Conservation (phyloP, 2,329 filamentous ascomycete genomes). For the Pyricularia pennisetigena region DNA sequence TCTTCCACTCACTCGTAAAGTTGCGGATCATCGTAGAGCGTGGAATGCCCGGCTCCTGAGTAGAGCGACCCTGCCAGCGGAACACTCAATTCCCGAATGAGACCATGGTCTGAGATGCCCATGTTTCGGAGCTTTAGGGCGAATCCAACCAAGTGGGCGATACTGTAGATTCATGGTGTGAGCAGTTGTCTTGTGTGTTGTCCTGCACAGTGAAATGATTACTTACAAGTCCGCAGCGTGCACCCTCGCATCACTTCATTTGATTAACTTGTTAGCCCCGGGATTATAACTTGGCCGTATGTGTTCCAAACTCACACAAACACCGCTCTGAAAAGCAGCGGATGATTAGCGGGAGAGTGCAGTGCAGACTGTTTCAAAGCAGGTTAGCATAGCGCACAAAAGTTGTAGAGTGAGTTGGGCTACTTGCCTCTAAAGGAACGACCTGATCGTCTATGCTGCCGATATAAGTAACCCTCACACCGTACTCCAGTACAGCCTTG, state of each 20-base stretch:
- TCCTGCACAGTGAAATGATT: not conserved
- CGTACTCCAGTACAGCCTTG: slow-evolving; percentile 63
- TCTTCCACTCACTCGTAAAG: slow-evolving; percentile 61
- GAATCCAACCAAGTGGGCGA: slow-evolving; percentile 87
- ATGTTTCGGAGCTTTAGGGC: slow-evolving; percentile 89
- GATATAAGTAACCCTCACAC: slow-evolving; percentile 75
- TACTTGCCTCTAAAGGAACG: slow-evolving; percentile 72
- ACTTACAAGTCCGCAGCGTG: slow-evolving; percentile 81
- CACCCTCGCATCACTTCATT: slow-evolving; percentile 59
- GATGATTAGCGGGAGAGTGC: slow-evolving; percentile 77
- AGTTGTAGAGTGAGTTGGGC: not conserved
- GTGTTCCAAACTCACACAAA: slow-evolving; percentile 39
- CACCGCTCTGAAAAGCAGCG: slow-evolving; percentile 89
- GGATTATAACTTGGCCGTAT: not conserved
- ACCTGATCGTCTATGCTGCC: slow-evolving; percentile 96
- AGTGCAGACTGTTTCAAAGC: slow-evolving; percentile 57
- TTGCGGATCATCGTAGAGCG: slow-evolving; percentile 79
- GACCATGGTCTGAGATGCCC: slow-evolving; percentile 83
- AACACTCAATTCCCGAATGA: slow-evolving; percentile 80
- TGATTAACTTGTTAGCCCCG: not conserved
- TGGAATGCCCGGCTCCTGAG: slow-evolving; percentile 83
- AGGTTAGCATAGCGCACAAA: slow-evolving; percentile 12
- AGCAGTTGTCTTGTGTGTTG: not conserved
- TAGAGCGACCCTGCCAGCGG: slow-evolving; percentile 88
- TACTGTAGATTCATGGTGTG: slow-evolving; percentile 25